Conservation (phyloP, 352 stramenopile species). For the Phytopythium boreale region DNA sequence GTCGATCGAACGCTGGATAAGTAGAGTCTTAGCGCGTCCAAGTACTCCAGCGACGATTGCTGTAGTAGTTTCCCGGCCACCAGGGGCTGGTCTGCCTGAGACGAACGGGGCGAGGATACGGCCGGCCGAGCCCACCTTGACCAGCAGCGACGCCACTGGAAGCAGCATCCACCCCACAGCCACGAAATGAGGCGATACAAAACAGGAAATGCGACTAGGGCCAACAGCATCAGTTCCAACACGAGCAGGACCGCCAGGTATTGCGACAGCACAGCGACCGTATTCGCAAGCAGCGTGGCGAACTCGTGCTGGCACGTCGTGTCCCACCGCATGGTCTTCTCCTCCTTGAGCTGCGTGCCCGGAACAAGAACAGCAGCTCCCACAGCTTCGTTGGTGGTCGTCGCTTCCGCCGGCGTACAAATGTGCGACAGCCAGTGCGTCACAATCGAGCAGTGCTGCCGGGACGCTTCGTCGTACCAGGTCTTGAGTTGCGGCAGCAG, state of each 20-base stretch:
- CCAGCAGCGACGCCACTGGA: background rate
- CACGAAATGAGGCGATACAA: constrained; percentile 6
- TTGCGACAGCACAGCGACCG: constrained; percentile 12
- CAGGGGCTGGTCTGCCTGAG: background rate
- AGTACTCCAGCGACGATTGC: constrained; percentile 13
- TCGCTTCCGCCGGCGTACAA: constrained; percentile 9
- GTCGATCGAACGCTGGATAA: constrained; percentile 12
- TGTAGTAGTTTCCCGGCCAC: background rate
- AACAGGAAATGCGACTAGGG: constrained; percentile 15
- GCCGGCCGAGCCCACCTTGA: background rate
- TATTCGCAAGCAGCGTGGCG: constrained; percentile 12
- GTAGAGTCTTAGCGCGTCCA: constrained; percentile 15
- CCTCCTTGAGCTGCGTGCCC: background rate
- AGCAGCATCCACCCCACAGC: constrained; percentile 9
- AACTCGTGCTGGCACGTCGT: constrained; percentile 22
- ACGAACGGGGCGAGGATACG: background rate
- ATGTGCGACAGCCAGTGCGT: constrained; percentile 27
- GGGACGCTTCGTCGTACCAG: constrained; percentile 16
- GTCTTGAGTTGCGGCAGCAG: background rate
- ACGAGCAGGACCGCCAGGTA: constrained; percentile 20
- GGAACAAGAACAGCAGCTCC: background rate
- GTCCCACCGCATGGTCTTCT: constrained; percentile 11
- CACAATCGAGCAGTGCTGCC: constrained; percentile 22
- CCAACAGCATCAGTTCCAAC: constrained; percentile 20
- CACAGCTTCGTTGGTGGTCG: background rate